Evolutionary conservation across 2,329 filamentous ascomycete genomes (phyloP).

Genomic region (Xylaria arbuscula): DNA sequence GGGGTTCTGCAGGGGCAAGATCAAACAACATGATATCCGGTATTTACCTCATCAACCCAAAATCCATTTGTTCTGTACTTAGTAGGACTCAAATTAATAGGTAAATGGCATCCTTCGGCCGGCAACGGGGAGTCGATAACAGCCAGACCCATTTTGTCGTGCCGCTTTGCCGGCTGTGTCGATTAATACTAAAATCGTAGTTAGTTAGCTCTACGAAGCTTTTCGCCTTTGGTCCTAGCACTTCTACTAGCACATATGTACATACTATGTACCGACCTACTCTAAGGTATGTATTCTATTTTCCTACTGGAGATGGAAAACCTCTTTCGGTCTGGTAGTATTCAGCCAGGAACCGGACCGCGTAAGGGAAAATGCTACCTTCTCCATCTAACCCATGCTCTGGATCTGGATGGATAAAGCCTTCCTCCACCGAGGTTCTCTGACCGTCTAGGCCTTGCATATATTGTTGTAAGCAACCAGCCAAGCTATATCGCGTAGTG

Average conservation of each 20-base stretch:
- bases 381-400: neutral
- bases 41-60: neutral
- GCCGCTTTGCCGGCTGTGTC: constrained; percentile 9
- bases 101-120: neutral
- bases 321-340: neutral
- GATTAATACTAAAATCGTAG: neutral
- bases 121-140: neutral
- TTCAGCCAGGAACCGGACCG: neutral
- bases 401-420: neutral
- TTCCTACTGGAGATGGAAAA: no score
- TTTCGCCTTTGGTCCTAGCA: neutral
- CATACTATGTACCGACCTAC: no score
- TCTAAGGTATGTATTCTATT: no score
- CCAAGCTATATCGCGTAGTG: neutral
- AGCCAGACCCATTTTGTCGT: neutral
- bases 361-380: neutral
- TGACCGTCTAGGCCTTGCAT: no score
- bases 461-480: no score
- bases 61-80: neutral
- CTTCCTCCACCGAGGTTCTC: neutral
- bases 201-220: neutral
- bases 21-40: neutral
- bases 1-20: neutral
- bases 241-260: neutral
- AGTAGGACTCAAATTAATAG: neutral